Evolutionary conservation across 2,329 filamentous ascomycete species (phyloP).

Genomic region (Didymosphaeria variabile): DNA sequence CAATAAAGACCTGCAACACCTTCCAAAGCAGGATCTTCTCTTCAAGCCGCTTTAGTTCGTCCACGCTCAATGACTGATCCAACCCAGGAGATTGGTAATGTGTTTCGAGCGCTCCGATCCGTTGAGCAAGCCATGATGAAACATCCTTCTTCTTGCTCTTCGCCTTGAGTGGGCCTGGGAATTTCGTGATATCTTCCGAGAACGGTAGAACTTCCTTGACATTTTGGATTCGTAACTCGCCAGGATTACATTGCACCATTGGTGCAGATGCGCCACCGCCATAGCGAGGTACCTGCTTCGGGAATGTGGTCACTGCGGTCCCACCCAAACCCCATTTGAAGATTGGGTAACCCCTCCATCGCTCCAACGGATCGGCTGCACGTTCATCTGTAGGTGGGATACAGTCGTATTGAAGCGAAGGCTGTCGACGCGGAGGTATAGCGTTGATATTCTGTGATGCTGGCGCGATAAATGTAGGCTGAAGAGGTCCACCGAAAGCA

Average conservation of each 20-base stretch:
- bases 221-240: conserved; percentile 80
- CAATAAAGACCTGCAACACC: conserved; percentile 80
- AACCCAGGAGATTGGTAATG: conserved; percentile 55
- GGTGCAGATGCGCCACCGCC: conserved; percentile 76
- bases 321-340: conserved; percentile 91
- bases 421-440: conserved; percentile 49
- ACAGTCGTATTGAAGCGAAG: conserved; percentile 63
- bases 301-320: conserved; percentile 82
- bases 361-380: conserved; percentile 76
- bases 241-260: conserved; percentile 81
- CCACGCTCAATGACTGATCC: conserved; percentile 61
- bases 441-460: conserved; percentile 27
- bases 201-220: conserved; percentile 78
- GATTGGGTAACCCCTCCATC: conserved; percentile 90
- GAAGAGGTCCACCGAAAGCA: conserved; percentile 38
- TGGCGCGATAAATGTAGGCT: conserved; percentile 18
- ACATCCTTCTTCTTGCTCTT: conserved; percentile 98
- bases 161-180: conserved; percentile 86
- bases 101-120: conserved; percentile 77
- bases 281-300: conserved; percentile 87
- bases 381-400: conserved; percentile 65
- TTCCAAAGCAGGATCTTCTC: conserved; percentile 91
- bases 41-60: conserved; percentile 74
- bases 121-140: conserved; percentile 78
- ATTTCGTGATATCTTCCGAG: conserved; percentile 76